Evolutionary conservation across 345 rosid species (phyloP), one percentile per base, ranked within the genome.

Genomic region (Syzygium aqueum): DNA sequence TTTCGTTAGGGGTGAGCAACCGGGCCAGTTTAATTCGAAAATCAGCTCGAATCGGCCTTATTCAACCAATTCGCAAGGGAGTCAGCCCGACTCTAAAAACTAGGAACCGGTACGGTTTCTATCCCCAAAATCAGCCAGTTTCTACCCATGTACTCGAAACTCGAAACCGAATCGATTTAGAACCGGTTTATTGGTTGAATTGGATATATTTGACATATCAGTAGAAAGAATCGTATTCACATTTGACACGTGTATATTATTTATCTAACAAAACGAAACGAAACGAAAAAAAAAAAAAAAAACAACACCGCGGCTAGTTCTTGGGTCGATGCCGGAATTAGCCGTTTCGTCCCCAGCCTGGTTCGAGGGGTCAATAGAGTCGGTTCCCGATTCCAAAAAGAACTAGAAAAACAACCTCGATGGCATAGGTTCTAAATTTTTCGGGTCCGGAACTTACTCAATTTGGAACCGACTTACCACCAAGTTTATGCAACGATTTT

Each of bases 281-380:
- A 2, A 25, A 9, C 9, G 21, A 5, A 5, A 5, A 6, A 2
- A 2, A 5, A 3, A 0, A 11, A 59, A 0, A 8, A 5, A 28
- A 2, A 28, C 3, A 65, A 16, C 30, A 8, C 0, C 43, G 0
- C 0, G 0, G 0, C 7, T 1, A 2, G 3, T 37, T 19, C 49
- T 37, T 3, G 1, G 11, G 49, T 73, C 3, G 1, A 9, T 49
- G 0, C 10, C 21, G 25, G 6, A 19, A 33, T 2, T 4, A 0
- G 7, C 7, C 1, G 1, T 73, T 0, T 9, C 21, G 1, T 5
- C 2, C 10, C 1, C 27, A 37, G 0, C 2, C 11, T 0, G 2
- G 2, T 9, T 33, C 11, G 3, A 16, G 3, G 6, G 1, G 8
- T 15, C 22, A 28, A 65, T 15, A 73, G 3, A 25, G 59, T 7